phyloP scores from a whole-genome alignment of 2,329 filamentous ascomycete species.

The Xylaria sp. region DNA sequence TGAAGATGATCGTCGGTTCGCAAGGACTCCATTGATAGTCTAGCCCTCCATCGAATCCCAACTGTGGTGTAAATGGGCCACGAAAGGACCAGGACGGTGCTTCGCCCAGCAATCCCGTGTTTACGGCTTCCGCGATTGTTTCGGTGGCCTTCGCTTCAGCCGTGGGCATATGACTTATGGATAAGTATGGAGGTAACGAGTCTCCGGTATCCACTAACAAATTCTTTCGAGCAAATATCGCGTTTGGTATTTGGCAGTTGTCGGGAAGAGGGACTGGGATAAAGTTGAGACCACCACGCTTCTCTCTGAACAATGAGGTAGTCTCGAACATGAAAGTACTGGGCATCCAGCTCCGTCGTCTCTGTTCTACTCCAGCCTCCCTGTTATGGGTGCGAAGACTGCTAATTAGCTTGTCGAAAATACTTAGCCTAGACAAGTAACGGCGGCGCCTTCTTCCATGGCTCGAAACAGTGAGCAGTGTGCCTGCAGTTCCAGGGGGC shows the following conservation, averaged over 20 bases:
- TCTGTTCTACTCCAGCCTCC: constrained; percentile 25
- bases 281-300: constrained; percentile 8
- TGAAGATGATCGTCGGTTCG: constrained; percentile 21
- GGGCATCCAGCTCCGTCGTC: constrained; percentile 35
- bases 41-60: constrained; percentile 49
- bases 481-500: constrained; percentile 24
- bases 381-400: constrained; percentile 25
- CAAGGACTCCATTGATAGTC: constrained; percentile 43
- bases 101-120: constrained; percentile 32
- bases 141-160: constrained; percentile 47
- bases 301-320: constrained; percentile 22
- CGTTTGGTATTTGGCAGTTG: constrained; percentile 45
- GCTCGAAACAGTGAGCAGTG: constrained; percentile 16
- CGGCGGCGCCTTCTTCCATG: constrained; percentile 24
- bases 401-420: constrained; percentile 28
- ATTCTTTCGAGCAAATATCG: constrained; percentile 49
- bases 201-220: constrained; percentile 39
- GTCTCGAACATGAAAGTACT: constrained; percentile 28
- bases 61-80: constrained; percentile 49
- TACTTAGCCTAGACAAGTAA: constrained; percentile 25
- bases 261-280: constrained; percentile 36
- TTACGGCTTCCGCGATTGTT: constrained; percentile 34
- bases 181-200: constrained; percentile 39
- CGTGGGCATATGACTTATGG: constrained; percentile 43
- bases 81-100: constrained; percentile 39